Percentiles rank a stretch among this genome's conserved stretches.
phyloP scores from a whole-genome alignment of 768 basidiomycete species.

The Lactarius psammicola region DNA sequence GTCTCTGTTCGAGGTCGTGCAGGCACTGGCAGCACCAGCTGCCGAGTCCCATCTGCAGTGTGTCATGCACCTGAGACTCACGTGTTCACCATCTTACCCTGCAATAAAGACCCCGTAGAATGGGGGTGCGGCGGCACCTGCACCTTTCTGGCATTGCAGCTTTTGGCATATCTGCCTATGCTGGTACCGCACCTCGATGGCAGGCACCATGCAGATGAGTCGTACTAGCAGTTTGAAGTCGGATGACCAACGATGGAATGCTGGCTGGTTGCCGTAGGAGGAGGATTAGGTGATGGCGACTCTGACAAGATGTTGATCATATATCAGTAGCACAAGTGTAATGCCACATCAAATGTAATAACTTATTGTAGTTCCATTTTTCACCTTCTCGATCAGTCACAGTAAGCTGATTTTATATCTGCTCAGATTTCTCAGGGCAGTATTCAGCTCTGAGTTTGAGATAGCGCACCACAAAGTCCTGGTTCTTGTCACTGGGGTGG shows the following conservation, averaged over 20 bases:
- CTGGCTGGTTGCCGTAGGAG: constrained; percentile 64
- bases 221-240: constrained; percentile 77
- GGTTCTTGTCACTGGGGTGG: constrained; percentile 91
- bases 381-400: constrained; percentile 82
- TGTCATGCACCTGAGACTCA: no score
- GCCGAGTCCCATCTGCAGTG: no score
- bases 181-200: constrained; percentile 72
- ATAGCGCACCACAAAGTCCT: constrained; percentile 73
- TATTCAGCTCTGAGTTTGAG: constrained; percentile 5
- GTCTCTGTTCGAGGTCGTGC: no score
- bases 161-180: constrained; percentile 51
- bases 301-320: constrained; percentile 77
- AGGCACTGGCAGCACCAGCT: no score
- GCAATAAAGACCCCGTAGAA: no score
- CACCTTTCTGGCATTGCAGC: constrained; percentile 30
- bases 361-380: constrained; percentile 88
- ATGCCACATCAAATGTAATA: constrained; percentile 1
- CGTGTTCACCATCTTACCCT: no score
- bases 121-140: no score
- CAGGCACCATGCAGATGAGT: constrained; percentile 88
- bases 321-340: constrained; percentile 50
- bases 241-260: constrained; percentile 80
- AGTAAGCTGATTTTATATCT: constrained; percentile 95
- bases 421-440: constrained; percentile 5
- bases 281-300: constrained; percentile 59